phyloP scores from a whole-genome alignment of 106 monocot genomes.

The Amphibolis antarctica region DNA sequence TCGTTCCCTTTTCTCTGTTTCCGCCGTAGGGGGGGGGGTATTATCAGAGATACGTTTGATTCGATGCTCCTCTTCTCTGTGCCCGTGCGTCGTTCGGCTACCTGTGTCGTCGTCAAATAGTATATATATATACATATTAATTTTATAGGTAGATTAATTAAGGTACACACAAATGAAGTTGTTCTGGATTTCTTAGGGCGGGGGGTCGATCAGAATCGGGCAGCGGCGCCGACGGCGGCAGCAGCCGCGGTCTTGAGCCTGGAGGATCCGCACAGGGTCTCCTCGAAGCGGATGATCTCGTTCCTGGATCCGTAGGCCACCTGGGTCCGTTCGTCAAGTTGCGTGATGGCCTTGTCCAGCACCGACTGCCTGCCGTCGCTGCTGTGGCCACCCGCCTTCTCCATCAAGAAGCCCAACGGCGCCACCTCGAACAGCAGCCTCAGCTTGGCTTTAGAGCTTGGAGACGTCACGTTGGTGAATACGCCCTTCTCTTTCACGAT shows the following conservation, averaged over 20 bases:
- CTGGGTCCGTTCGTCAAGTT: slow-evolving; percentile 79
- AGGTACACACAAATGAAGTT: too few species aligned
- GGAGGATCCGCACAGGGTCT: slow-evolving; percentile 81
- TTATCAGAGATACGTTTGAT: too few species aligned
- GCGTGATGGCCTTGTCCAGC: slow-evolving; percentile 69
- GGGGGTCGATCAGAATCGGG: too few species aligned
- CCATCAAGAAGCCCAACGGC: slow-evolving; percentile 71
- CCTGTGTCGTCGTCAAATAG: too few species aligned
- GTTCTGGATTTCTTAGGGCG: too few species aligned
- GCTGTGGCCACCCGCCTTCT: slow-evolving; percentile 92
- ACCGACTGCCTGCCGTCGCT: slow-evolving; percentile 84
- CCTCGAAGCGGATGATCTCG: slow-evolving; percentile 94
- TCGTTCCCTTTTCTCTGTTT: background rate
- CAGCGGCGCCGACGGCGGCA: slow-evolving; percentile 65
- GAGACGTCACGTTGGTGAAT: slow-evolving; percentile 92
- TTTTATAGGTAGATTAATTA: too few species aligned
- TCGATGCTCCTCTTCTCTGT: too few species aligned
- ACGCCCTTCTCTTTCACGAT: slow-evolving; percentile 98
- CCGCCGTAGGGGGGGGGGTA: too few species aligned
- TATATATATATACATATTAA: too few species aligned
- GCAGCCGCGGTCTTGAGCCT: slow-evolving; percentile 39
- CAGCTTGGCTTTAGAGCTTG: slow-evolving; percentile 79
- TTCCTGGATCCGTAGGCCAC: slow-evolving; percentile 96
- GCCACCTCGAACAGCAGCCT: slow-evolving; percentile 90
- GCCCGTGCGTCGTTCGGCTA: too few species aligned